These are phyloP conservation scores for Jatropha multifida DNA, from an alignment of 441 rosid species.

Conservation along the genomic window DNA sequence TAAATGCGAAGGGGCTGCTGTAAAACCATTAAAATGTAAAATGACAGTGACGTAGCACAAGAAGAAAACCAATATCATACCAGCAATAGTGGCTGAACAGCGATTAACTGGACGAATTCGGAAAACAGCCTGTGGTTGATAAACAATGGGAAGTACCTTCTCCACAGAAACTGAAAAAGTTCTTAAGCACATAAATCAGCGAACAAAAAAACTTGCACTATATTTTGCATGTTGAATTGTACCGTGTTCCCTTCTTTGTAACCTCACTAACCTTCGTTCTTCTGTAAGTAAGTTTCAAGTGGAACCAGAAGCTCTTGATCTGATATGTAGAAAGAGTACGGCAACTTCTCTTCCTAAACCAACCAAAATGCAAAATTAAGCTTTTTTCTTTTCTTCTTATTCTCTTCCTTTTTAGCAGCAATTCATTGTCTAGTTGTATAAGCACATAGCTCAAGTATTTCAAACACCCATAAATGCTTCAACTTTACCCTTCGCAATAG, in stretches of 20 bases:
- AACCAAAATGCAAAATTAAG: slow-evolving; percentile 12
- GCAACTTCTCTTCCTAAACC: slow-evolving; percentile 83
- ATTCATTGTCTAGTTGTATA: background rate
- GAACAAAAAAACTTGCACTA: slow-evolving; percentile 1
- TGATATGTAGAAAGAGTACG: slow-evolving; percentile 80
- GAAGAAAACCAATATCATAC: slow-evolving; percentile 35
- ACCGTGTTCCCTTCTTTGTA: background rate
- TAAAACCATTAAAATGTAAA: background rate
- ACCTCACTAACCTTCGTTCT: slow-evolving; percentile 58
- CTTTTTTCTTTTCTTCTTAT: background rate
- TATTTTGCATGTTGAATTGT: slow-evolving; percentile 4
- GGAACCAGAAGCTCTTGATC: slow-evolving; percentile 86
- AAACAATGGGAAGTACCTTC: slow-evolving; percentile 85
- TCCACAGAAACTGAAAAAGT: slow-evolving; percentile 86
- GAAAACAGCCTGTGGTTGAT: slow-evolving; percentile 95
- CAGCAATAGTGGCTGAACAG: slow-evolving; percentile 90
- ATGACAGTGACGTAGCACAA: background rate
- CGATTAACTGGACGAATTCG: slow-evolving; percentile 88
- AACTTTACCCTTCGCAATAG: background rate
- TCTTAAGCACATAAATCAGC: background rate
- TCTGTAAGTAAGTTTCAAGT: slow-evolving; percentile 81
- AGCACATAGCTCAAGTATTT: background rate
- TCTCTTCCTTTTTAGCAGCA: background rate
- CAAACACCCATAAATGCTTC: background rate
- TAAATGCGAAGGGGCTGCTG: background rate